A percentile compares a stretch with the other conserved stretches of the same genome.
Evolutionary conservation across 2,329 filamentous ascomycete genomes (phyloP).

Genomic region (Hypomyces perniciosus): DNA sequence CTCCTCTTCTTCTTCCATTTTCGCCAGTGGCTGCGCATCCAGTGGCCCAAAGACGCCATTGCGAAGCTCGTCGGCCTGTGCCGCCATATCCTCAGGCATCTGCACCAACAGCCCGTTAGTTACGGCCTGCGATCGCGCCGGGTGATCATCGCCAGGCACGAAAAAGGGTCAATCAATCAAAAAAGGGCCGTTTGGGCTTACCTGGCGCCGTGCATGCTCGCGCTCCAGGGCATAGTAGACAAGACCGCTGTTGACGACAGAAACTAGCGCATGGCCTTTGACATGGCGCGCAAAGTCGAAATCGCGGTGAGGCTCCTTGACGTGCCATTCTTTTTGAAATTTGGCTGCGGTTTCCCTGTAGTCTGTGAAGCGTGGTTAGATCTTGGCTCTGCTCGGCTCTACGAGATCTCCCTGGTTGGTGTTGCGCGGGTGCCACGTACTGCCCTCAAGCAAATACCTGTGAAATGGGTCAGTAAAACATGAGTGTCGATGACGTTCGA

Average conservation of each 20-base stretch:
- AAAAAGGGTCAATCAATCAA: conserved; percentile 11
- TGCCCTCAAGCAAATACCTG: conserved; percentile 57
- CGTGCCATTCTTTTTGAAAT: conserved; percentile 63
- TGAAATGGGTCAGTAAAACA: conserved; percentile 1
- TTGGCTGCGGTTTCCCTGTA: conserved; percentile 63
- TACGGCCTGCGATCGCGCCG: background rate
- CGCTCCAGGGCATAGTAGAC: conserved; percentile 55
- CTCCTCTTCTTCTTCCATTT: conserved; percentile 32
- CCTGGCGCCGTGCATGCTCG: conserved; percentile 45
- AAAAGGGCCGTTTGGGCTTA: conserved; percentile 26
- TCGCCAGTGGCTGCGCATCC: conserved; percentile 38
- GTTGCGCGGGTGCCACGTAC: conserved; percentile 40
- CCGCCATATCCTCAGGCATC: conserved; percentile 43
- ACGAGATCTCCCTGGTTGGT: conserved; percentile 1
- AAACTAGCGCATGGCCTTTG: conserved; percentile 58
- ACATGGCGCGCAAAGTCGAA: conserved; percentile 61
- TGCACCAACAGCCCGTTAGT: conserved; percentile 29
- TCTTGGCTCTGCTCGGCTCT: conserved; percentile 3
- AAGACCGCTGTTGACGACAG: conserved; percentile 57
- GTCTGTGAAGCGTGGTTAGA: conserved; percentile 40
- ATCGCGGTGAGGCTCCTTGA: conserved; percentile 55
- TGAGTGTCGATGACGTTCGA: conserved; percentile 15
- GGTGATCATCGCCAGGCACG: background rate
- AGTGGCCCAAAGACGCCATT: conserved; percentile 54
- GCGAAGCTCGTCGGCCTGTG: conserved; percentile 40